phyloP scores from a whole-genome alignment of 306 rosid genomes.

The Cucurbita ficifolia region DNA sequence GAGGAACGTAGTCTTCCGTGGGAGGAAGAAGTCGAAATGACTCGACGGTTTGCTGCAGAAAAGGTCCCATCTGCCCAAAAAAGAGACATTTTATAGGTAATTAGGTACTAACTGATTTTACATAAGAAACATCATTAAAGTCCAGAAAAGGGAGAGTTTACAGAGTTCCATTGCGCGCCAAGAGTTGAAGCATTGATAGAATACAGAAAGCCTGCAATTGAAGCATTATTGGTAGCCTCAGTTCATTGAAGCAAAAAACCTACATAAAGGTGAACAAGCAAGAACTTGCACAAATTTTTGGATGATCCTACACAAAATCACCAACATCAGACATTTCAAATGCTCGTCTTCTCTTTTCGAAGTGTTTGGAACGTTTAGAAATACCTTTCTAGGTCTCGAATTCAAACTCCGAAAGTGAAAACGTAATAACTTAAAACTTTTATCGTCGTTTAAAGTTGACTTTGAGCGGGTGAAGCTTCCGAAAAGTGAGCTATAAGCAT shows the following conservation, averaged over 20 bases:
- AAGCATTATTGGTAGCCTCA: neutral
- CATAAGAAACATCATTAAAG: neutral
- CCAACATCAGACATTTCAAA: neutral
- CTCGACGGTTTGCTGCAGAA: slow-evolving; percentile 46
- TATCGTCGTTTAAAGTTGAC: too few relatives aligned
- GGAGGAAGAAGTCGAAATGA: slow-evolving; percentile 81
- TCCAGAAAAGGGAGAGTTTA: slow-evolving; percentile 22
- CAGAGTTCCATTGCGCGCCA: slow-evolving; percentile 57
- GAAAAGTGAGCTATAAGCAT: neutral
- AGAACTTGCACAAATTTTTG: neutral
- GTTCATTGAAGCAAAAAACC: neutral
- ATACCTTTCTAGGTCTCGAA: neutral
- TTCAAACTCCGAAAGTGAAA: neutral
- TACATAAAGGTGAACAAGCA: neutral
- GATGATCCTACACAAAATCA: slow-evolving; percentile 7
- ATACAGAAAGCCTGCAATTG: slow-evolving; percentile 68
- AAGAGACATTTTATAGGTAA: neutral
- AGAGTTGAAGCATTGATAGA: slow-evolving; percentile 83
- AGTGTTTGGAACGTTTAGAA: neutral
- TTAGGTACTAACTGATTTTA: neutral
- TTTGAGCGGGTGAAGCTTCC: too few relatives aligned
- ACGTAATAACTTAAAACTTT: too few relatives aligned
- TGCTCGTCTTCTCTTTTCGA: neutral
- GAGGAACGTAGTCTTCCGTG: slow-evolving; percentile 77
- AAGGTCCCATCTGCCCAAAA: slow-evolving; percentile 58